Conservation (phyloP, 139 green algal species). For the Gonium pectorale region DNA sequence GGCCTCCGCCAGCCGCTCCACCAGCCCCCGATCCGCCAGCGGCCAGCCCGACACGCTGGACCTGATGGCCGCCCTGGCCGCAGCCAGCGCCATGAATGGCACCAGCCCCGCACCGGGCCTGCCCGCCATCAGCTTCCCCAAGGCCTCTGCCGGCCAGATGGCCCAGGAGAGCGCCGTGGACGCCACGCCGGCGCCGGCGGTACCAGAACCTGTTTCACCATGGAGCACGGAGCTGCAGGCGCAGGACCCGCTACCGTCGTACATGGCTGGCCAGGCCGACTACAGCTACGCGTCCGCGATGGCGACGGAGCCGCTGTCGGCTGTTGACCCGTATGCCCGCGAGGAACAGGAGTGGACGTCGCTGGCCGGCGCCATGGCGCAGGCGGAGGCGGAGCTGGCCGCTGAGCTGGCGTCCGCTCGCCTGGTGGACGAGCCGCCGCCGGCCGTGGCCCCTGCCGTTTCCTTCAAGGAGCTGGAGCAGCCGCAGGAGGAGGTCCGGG, state of each 20-base stretch:
- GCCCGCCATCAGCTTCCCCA: neutral
- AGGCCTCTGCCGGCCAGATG: neutral
- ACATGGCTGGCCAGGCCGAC: neutral
- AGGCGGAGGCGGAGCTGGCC: too few relatives aligned
- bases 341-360: too few relatives aligned
- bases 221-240: neutral
- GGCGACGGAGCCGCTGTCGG: neutral
- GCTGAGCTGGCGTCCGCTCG: too few relatives aligned
- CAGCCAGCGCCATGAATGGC: neutral
- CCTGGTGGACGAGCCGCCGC: too few relatives aligned
- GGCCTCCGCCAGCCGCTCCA: neutral
- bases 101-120: neutral
- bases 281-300: neutral
- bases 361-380: too few relatives aligned
- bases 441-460: too few relatives aligned
- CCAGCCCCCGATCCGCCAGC: neutral
- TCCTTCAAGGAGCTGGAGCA: too few relatives aligned
- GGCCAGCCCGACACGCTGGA: neutral
- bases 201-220: too few relatives aligned
- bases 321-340: neutral
- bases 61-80: constrained; percentile 11
- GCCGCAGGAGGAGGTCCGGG: too few relatives aligned
- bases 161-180: neutral
- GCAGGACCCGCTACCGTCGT: neutral
- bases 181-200: too few relatives aligned